Conservation (phyloP, 768 basidiomycete species). For the Tylopilus rubrobrunneus region DNA sequence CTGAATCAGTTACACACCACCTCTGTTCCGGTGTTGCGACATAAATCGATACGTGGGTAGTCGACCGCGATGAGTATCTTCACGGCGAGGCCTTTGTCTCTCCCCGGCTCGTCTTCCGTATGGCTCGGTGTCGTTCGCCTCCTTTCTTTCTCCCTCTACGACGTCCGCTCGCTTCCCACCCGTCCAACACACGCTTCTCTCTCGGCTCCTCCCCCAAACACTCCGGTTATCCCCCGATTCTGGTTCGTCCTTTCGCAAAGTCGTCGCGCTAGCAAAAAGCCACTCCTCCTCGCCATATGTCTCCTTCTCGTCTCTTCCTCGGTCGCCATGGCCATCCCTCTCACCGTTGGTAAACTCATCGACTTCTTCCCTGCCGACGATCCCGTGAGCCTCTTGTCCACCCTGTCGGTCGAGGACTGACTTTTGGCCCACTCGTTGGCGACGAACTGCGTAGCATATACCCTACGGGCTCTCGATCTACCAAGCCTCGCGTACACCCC, state of each 20-base stretch:
- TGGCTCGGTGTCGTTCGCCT: background rate
- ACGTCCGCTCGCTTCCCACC: slow-evolving; percentile 12
- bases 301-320: slow-evolving; percentile 82
- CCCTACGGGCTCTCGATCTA: slow-evolving; percentile 80
- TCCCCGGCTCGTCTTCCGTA: slow-evolving; percentile 4
- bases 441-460: slow-evolving; percentile 49
- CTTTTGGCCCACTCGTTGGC: background rate
- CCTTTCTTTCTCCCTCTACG: background rate
- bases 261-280: slow-evolving; percentile 73
- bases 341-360: slow-evolving; percentile 91
- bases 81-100: background rate
- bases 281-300: slow-evolving; percentile 68
- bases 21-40: slow-evolving; percentile 79
- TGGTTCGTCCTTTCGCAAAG: slow-evolving; percentile 67
- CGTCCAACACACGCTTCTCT: slow-evolving; percentile 13
- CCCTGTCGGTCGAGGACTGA: background rate
- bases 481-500: slow-evolving; percentile 70
- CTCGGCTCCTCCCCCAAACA: slow-evolving; percentile 30
- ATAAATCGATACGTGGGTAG: slow-evolving; percentile 63
- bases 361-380: slow-evolving; percentile 80
- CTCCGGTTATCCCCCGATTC: slow-evolving; percentile 38
- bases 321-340: slow-evolving; percentile 89
- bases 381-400: slow-evolving; percentile 43
- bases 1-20: slow-evolving; percentile 78
- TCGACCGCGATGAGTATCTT: background rate